Percentiles rank a stretch among this genome's conserved stretches.
These are phyloP conservation scores for Trichoderma aggressivum DNA, from an alignment of 2,329 filamentous ascomycete species.

Conservation along the genomic window DNA sequence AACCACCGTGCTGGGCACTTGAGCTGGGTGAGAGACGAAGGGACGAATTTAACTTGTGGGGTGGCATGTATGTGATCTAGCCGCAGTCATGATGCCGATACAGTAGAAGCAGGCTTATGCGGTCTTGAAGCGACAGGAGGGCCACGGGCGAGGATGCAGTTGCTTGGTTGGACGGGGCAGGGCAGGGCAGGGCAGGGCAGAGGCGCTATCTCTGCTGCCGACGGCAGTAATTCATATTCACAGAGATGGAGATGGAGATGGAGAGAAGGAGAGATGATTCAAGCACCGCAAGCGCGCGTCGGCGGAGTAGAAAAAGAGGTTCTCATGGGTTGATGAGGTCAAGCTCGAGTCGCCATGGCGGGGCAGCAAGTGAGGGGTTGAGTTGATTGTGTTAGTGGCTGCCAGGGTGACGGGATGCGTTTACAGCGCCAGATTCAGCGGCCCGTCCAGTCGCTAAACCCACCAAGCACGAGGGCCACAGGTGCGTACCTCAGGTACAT, in stretches of 20 bases:
- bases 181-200: no score
- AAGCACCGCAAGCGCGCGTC: background rate
- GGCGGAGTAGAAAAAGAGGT: slow-evolving; percentile 2
- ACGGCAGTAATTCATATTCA: background rate
- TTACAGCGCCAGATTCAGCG: slow-evolving; percentile 10
- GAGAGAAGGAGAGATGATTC: background rate
- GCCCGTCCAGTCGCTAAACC: background rate
- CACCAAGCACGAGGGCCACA: background rate
- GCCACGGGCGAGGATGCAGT: background rate
- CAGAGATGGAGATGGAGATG: background rate
- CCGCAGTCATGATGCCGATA: background rate
- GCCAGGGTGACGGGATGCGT: background rate
- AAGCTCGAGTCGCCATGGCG: slow-evolving; percentile 11
- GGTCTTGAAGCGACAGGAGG: background rate
- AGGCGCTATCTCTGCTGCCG: background rate
- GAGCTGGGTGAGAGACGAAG: background rate
- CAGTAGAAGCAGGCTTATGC: background rate
- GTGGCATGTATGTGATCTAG: background rate
- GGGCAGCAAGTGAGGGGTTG: slow-evolving; percentile 16
- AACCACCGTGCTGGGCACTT: background rate
- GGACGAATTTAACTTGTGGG: background rate
- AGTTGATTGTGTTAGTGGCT: background rate
- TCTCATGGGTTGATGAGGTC: slow-evolving; percentile 12
- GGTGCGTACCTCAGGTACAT: background rate
- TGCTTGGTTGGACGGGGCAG: background rate